Conservation (phyloP, 2,329 filamentous ascomycete genomes). For the Didymella lethalis region DNA sequence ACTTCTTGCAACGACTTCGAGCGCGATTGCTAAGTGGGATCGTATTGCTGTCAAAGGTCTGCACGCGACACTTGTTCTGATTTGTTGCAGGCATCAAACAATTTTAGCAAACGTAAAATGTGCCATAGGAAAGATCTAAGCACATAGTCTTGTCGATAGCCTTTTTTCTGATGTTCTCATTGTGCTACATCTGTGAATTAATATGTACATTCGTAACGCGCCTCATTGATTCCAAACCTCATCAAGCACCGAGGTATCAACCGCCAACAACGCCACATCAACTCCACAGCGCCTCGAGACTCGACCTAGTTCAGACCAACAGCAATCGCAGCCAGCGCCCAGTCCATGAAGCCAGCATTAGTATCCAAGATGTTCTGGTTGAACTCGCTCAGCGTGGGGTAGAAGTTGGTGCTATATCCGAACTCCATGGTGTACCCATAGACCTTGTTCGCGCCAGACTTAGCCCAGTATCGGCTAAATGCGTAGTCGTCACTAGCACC, state of each 20-base stretch:
- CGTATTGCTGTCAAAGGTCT: too few relatives aligned
- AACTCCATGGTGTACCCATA: slow-evolving; percentile 53
- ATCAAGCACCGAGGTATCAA: slow-evolving; percentile 11
- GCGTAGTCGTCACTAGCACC: slow-evolving; percentile 53
- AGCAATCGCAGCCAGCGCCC: slow-evolving; percentile 48
- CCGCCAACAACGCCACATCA: slow-evolving; percentile 1
- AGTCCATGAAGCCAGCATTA: slow-evolving; percentile 54
- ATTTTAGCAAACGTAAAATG: too few relatives aligned
- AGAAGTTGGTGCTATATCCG: slow-evolving; percentile 53
- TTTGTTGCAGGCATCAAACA: too few relatives aligned
- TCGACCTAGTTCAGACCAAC: slow-evolving; percentile 34
- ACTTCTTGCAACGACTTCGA: too few relatives aligned
- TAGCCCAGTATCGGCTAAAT: slow-evolving; percentile 49
- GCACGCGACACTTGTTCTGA: too few relatives aligned
- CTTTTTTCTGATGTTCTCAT: too few relatives aligned
- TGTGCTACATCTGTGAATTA: too few relatives aligned
- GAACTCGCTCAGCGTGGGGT: slow-evolving; percentile 52
- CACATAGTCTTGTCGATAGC: too few relatives aligned
- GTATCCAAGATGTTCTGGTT: slow-evolving; percentile 53
- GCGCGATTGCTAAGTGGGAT: too few relatives aligned
- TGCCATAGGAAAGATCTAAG: too few relatives aligned
- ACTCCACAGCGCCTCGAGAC: slow-evolving; percentile 1
- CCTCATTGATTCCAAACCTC: too few relatives aligned
- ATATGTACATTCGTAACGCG: too few relatives aligned
- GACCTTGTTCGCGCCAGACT: slow-evolving; percentile 49